Evolutionary conservation across 768 basidiomycete genomes (phyloP).

Genomic region (Pleurotus cornucopiae): DNA sequence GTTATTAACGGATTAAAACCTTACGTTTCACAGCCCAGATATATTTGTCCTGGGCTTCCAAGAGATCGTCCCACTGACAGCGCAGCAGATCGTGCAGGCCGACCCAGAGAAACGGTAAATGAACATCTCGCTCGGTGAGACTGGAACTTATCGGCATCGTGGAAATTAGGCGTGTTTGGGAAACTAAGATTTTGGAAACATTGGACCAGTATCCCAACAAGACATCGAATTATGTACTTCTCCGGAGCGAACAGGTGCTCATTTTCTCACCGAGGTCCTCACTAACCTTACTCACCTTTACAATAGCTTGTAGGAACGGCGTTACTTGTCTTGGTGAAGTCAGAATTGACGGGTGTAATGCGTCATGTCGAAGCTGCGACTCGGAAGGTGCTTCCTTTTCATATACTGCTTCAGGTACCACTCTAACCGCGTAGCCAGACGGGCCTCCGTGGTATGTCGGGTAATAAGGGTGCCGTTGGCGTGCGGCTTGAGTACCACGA

Average conservation of each 20-base stretch:
- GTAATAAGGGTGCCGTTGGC: conserved; percentile 95
- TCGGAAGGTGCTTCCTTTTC: conserved; percentile 61
- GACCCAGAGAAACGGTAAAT: conserved; percentile 86
- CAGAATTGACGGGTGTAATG: conserved; percentile 71
- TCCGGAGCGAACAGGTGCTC: conserved; percentile 87
- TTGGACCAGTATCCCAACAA: conserved; percentile 68
- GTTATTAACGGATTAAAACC: background rate
- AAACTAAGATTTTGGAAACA: conserved; percentile 73
- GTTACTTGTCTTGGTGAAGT: conserved; percentile 78
- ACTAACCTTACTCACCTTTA: conserved; percentile 5
- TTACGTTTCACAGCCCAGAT: conserved; percentile 58
- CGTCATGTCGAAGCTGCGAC: conserved; percentile 90
- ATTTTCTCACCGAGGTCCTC: background rate
- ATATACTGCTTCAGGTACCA: background rate
- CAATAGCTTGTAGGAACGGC: conserved; percentile 91
- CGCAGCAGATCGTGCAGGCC: conserved; percentile 93
- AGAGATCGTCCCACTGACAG: conserved; percentile 97
- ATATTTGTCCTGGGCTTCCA: conserved; percentile 91
- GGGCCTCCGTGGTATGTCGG: conserved; percentile 90
- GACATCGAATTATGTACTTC: conserved; percentile 71
- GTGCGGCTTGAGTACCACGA: conserved; percentile 91
- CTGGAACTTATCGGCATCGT: background rate
- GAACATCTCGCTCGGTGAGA: background rate
- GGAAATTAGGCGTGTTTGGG: conserved; percentile 74
- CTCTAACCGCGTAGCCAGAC: conserved; percentile 41